Percentiles rank a stretch among this genome's conserved stretches.
Conservation (phyloP, 306 rosid genomes). For the Begonia loranthoides region DNA sequence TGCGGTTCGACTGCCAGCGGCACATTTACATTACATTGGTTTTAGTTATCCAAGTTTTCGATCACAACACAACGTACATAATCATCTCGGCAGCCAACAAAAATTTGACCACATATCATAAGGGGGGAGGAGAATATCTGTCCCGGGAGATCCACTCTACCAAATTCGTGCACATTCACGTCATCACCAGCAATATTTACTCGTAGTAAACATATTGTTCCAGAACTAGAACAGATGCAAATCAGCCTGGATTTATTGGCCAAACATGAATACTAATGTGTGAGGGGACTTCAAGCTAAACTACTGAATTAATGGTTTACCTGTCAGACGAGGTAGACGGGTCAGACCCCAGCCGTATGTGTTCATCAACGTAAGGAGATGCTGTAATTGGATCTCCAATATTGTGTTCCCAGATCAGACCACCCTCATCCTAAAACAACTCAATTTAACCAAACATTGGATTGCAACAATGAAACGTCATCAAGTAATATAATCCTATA, state of each 20-base stretch:
- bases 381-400: slow-evolving; percentile 73
- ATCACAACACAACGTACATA: slow-evolving; percentile 38
- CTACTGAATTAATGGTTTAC: slow-evolving; percentile 16
- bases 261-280: neutral
- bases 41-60: neutral
- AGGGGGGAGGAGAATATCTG: slow-evolving; percentile 80
- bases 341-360: slow-evolving; percentile 29
- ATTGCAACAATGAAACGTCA: too few species aligned
- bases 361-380: slow-evolving; percentile 75
- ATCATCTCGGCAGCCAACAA: slow-evolving; percentile 81
- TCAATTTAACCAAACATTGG: neutral
- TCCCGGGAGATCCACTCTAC: slow-evolving; percentile 38
- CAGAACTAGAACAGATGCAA: slow-evolving; percentile 72
- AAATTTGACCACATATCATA: slow-evolving; percentile 67
- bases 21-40: neutral
- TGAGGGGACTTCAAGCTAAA: neutral
- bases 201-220: slow-evolving; percentile 46
- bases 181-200: slow-evolving; percentile 16
- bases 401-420: slow-evolving; percentile 53
- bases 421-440: slow-evolving; percentile 47
- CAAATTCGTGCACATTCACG: slow-evolving; percentile 39
- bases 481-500: neutral
- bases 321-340: slow-evolving; percentile 37
- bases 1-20: too few species aligned
- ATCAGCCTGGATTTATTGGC: slow-evolving; percentile 32